A percentile compares a stretch with the other conserved stretches of the same genome.
phyloP scores from a whole-genome alignment of 176 grass and related monocot species.

The Puya raimondii region DNA sequence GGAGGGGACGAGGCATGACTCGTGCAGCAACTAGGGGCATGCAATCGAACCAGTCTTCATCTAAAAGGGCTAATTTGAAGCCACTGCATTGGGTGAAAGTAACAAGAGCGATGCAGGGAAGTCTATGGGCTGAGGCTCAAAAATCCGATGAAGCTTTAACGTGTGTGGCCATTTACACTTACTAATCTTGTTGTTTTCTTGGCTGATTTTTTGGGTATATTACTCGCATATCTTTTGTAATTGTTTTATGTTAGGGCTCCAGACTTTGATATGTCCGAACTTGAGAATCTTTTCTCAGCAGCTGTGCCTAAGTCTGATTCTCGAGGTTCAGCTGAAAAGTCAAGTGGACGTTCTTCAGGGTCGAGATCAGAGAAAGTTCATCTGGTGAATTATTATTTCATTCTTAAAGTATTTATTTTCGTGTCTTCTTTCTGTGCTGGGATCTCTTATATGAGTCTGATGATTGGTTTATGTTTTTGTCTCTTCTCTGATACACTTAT shows the following conservation, averaged over 20 bases:
- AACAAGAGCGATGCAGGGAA: constrained; percentile 97
- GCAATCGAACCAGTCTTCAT: constrained; percentile 37
- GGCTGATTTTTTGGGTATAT: background rate
- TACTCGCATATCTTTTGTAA: constrained; percentile 9
- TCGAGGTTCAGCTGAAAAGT: constrained; percentile 55
- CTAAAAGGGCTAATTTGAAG: constrained; percentile 83
- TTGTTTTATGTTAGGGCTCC: constrained; percentile 44
- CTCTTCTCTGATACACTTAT: too few species aligned
- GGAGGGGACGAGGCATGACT: constrained; percentile 24
- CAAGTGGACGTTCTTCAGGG: constrained; percentile 43
- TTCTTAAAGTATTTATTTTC: constrained; percentile 1
- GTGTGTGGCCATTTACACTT: constrained; percentile 23
- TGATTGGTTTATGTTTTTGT: too few species aligned
- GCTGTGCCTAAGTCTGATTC: constrained; percentile 53
- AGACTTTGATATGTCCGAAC: constrained; percentile 94
- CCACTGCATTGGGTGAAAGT: constrained; percentile 99
- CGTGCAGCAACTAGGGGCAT: constrained; percentile 14
- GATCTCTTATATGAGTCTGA: too few species aligned
- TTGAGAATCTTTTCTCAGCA: constrained; percentile 92
- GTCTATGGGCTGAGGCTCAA: constrained; percentile 81
- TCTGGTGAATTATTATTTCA: constrained; percentile 50
- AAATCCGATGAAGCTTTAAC: constrained; percentile 62
- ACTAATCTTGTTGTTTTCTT: background rate
- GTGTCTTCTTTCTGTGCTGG: too few species aligned
- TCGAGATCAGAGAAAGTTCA: constrained; percentile 89